Evolutionary conservation across 805 yeast species (phyloP).

Genomic region (Yamadazyma sp.): DNA sequence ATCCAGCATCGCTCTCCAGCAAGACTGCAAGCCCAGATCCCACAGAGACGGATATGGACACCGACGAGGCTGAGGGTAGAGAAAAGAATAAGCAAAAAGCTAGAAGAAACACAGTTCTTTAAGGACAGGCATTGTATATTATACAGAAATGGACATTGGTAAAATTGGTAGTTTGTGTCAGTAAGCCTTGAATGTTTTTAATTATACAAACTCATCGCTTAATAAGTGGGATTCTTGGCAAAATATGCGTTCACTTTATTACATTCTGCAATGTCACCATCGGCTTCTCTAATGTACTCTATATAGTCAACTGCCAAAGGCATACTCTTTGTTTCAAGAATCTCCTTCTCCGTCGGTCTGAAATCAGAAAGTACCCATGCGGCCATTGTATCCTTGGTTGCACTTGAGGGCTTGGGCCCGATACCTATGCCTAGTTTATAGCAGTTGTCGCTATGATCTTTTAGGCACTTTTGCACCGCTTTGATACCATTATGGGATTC

Average conservation of each 20-base stretch:
- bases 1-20: conserved; percentile 8
- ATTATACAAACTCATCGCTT: no score
- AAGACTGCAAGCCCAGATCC: conserved; percentile 17
- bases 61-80: neutral
- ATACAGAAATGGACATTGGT: neutral
- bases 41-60: conserved; percentile 2
- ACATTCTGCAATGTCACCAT: conserved; percentile 25
- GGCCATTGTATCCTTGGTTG: conserved; percentile 35
- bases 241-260: conserved; percentile 26
- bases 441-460: conserved; percentile 10
- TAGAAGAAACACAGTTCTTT: conserved; percentile 3
- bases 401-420: conserved; percentile 43
- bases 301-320: conserved; percentile 21
- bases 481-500: conserved; percentile 44
- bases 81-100: no score
- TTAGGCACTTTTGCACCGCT: conserved; percentile 19
- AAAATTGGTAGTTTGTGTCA: no score
- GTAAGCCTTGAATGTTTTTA: no score
- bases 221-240: neutral
- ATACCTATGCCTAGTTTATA: conserved; percentile 41
- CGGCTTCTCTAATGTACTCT: conserved; percentile 20
- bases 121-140: neutral
- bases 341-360: conserved; percentile 23
- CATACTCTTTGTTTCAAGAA: conserved; percentile 13
- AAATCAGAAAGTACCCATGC: conserved; percentile 42